phyloP scores from a whole-genome alignment of 1,284 basidiomycete species.

The Lentinula novae-zelandiae region DNA sequence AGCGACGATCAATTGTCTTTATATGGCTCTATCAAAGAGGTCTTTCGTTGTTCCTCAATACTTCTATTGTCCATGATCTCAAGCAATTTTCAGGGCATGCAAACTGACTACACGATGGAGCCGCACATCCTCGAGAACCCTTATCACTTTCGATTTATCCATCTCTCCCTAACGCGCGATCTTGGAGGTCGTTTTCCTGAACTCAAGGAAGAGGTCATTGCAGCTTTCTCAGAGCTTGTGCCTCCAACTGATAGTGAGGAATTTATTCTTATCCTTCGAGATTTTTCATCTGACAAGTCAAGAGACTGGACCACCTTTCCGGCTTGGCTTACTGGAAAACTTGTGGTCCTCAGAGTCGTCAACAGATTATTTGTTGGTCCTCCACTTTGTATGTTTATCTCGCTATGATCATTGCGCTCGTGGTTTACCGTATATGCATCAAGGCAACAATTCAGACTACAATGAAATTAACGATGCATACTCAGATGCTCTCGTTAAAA shows the following conservation, averaged over 20 bases:
- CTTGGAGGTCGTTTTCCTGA: conserved; percentile 26
- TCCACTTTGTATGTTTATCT: conserved; percentile 30
- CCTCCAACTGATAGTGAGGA: conserved; percentile 15
- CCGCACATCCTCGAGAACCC: conserved; percentile 20
- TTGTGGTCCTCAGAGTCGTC: not conserved
- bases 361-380: conserved; percentile 20
- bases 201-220: conserved; percentile 30
- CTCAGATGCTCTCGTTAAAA: conserved; percentile 29
- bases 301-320: conserved; percentile 38
- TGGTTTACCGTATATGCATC: too few relatives aligned
- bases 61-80: not conserved
- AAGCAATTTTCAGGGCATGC: conserved; percentile 19
- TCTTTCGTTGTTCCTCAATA: conserved; percentile 8
- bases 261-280: not conserved
- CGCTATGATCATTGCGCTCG: not conserved
- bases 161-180: conserved; percentile 29
- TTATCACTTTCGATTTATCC: conserved; percentile 30
- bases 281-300: not conserved
- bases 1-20: conserved; percentile 32
- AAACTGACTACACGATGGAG: conserved; percentile 27
- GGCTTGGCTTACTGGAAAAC: conserved; percentile 16
- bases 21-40: conserved; percentile 18
- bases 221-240: conserved; percentile 28
- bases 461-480: conserved; percentile 26
- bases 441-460: conserved; percentile 34